Conservation (phyloP, 1,284 basidiomycete genomes). For the Inonotus obliquus region DNA sequence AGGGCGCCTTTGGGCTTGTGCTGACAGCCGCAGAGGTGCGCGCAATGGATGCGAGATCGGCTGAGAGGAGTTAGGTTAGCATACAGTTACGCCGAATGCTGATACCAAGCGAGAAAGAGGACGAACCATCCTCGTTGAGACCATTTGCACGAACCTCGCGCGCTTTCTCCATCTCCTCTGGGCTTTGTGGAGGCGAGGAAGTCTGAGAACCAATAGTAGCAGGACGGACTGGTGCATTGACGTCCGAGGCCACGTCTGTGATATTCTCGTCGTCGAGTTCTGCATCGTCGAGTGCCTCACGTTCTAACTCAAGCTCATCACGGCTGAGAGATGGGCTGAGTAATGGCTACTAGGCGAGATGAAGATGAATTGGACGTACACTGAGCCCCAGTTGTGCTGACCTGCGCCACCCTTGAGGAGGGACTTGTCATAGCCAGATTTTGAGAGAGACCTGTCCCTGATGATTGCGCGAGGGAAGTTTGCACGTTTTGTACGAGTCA, state of each 20-base stretch:
- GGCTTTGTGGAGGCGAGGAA: conserved; percentile 33
- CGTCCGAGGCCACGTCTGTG: conserved; percentile 25
- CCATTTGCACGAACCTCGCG: conserved; percentile 63
- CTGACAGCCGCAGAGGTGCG: conserved; percentile 75
- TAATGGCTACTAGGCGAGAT: not conserved
- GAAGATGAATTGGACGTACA: conserved; percentile 28
- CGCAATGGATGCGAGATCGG: conserved; percentile 76
- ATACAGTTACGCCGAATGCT: conserved; percentile 5
- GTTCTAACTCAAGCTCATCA: conserved; percentile 59
- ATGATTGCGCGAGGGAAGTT: conserved; percentile 68
- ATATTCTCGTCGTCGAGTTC: conserved; percentile 36
- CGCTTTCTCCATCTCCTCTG: conserved; percentile 63
- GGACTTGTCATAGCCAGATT: conserved; percentile 68
- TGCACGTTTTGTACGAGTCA: conserved; percentile 77
- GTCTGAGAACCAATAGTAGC: conserved; percentile 26
- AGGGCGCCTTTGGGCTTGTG: conserved; percentile 42
- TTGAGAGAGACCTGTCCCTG: conserved; percentile 74
- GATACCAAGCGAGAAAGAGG: conserved; percentile 3
- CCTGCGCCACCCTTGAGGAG: conserved; percentile 79
- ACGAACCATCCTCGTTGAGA: conserved; percentile 52
- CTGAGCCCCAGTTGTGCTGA: conserved; percentile 78
- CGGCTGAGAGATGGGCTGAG: not conserved
- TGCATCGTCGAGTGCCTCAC: conserved; percentile 48
- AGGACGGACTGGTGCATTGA: conserved; percentile 18
- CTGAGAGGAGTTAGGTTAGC: conserved; percentile 17